A percentile compares a stretch with the other conserved stretches of the same genome.
These are phyloP conservation scores for Myxozyma neotropica DNA, from an alignment of 805 yeast species.

Conservation along the genomic window DNA sequence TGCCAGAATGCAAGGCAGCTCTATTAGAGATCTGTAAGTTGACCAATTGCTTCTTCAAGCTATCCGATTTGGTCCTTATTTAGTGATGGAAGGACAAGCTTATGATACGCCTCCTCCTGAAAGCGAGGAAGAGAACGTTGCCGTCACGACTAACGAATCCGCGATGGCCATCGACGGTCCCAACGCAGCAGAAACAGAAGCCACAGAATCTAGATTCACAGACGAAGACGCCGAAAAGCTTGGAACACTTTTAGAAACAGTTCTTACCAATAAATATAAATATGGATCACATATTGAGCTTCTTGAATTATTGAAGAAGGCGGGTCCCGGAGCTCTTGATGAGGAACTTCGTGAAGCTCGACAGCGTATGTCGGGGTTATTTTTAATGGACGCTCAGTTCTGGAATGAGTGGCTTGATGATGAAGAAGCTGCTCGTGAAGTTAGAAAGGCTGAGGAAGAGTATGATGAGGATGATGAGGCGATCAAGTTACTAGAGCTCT, in stretches of 20 bases:
- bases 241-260: conserved; percentile 22
- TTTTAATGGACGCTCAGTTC: conserved; percentile 17
- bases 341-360: conserved; percentile 28
- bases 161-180: neutral
- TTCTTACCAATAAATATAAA: conserved; percentile 15
- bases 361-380: conserved; percentile 14
- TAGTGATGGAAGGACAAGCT: neutral
- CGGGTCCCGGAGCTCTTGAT: conserved; percentile 18
- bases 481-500: conserved; percentile 11
- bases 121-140: neutral
- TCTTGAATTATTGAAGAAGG: conserved; percentile 14
- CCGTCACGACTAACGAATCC: neutral
- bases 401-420: conserved; percentile 31
- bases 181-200: neutral
- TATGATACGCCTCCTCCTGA: neutral
- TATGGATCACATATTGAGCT: conserved; percentile 19
- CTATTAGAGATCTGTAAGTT: too few relatives aligned
- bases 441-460: neutral
- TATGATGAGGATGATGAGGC: conserved; percentile 14
- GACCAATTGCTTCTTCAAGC: neutral
- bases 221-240: conserved; percentile 29
- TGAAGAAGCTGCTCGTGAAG: conserved; percentile 1
- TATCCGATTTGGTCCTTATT: neutral
- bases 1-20: too few relatives aligned
- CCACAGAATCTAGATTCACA: conserved; percentile 19